These are phyloP conservation scores for Amoebophrya sp. DNA, from an alignment of 169 alveolate species.

Conservation along the genomic window DNA sequence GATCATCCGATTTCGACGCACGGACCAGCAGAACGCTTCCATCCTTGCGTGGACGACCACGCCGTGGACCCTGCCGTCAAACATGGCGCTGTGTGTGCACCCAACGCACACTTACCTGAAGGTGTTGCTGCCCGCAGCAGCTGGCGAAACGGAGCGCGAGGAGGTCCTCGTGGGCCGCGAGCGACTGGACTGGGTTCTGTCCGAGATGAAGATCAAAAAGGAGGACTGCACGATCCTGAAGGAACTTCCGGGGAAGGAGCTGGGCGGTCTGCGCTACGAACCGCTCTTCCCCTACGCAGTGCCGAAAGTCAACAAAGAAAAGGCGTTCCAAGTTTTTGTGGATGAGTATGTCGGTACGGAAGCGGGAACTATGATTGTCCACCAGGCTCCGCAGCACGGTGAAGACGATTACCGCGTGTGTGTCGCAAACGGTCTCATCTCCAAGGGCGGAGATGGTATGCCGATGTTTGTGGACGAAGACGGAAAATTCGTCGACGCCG, in stretches of 20 bases:
- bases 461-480: constrained; percentile 4
- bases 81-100: constrained; percentile 88
- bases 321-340: constrained; percentile 61
- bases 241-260: neutral
- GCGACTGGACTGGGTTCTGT: constrained; percentile 25
- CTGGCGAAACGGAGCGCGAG: constrained; percentile 56
- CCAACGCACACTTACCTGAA: constrained; percentile 81
- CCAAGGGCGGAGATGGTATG: constrained; percentile 23
- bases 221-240: constrained; percentile 89
- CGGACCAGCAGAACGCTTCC: neutral
- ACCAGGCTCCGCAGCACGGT: constrained; percentile 55
- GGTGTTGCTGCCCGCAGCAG: constrained; percentile 45
- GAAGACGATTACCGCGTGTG: constrained; percentile 46
- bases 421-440: constrained; percentile 35
- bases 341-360: constrained; percentile 89
- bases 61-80: constrained; percentile 99
- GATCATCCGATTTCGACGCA: neutral
- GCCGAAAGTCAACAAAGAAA: constrained; percentile 42
- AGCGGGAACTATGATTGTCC: constrained; percentile 95
- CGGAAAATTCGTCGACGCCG: neutral
- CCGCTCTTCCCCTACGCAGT: constrained; percentile 79
- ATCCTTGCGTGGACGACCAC: constrained; percentile 94
- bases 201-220: constrained; percentile 72
- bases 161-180: constrained; percentile 69
- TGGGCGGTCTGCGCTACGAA: constrained; percentile 66